These are phyloP conservation scores for Auxenochlorella pyrenoidosa DNA, from an alignment of 139 green algal genomes.

Conservation along the genomic window DNA sequence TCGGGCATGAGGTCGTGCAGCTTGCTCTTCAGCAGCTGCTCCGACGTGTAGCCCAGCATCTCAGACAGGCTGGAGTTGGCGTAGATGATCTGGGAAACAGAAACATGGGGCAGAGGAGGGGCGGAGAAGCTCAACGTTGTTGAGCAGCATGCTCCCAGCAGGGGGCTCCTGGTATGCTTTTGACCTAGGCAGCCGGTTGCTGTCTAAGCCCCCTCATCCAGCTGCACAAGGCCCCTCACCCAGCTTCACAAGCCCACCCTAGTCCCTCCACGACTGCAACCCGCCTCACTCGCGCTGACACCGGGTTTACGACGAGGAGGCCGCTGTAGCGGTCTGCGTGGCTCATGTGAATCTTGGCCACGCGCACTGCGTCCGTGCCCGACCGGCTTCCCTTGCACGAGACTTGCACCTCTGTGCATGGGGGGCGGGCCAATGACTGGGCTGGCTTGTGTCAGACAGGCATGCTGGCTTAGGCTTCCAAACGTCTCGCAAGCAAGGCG, in stretches of 20 bases:
- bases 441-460: too few species aligned
- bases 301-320: conserved; percentile 5
- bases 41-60: not conserved
- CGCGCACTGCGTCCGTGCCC: conserved; percentile 5
- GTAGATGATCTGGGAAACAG: not conserved
- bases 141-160: too few species aligned
- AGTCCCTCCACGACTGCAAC: too few species aligned
- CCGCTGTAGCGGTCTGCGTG: conserved; percentile 1
- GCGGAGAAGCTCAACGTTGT: too few species aligned
- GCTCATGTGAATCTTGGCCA: not conserved
- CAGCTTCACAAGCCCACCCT: too few species aligned
- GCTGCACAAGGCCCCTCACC: too few species aligned
- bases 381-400: not conserved
- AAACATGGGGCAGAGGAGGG: not conserved
- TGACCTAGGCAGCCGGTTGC: too few species aligned
- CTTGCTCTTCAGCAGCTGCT: conserved; percentile 15
- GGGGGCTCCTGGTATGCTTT: too few species aligned
- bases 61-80: not conserved
- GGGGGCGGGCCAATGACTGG: not conserved
- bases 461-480: too few species aligned
- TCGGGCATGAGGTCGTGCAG: conserved; percentile 17
- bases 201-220: too few species aligned
- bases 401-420: not conserved
- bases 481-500: too few species aligned
- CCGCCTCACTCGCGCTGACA: not conserved